Conservation (phyloP, 306 rosid genomes). For the Malus orientalis region DNA sequence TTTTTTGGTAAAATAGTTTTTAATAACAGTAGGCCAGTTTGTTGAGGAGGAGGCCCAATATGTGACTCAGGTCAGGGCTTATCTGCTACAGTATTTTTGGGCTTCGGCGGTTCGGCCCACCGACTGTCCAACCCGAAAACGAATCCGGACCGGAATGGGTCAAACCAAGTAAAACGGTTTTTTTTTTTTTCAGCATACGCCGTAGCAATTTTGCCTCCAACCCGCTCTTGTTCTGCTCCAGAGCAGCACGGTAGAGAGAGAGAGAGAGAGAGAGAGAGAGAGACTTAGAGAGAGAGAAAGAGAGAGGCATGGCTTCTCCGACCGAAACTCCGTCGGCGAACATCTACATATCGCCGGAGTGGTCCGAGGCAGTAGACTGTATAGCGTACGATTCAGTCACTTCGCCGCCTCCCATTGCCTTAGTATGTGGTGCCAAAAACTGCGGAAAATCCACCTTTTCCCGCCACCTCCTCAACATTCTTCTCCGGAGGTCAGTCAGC, state of each 20-base stretch:
- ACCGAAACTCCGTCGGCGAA: constrained; percentile 32
- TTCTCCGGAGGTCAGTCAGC: constrained; percentile 42
- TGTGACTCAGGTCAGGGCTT: not conserved
- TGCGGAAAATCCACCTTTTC: constrained; percentile 88
- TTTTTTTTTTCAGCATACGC: not conserved
- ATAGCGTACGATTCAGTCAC: constrained; percentile 32
- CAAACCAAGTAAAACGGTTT: not conserved
- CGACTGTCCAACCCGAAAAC: not conserved
- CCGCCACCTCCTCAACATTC: constrained; percentile 67
- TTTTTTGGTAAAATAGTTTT: too few species aligned
- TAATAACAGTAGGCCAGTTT: not conserved
- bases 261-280: constrained; percentile 16
- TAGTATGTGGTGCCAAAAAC: constrained; percentile 79
- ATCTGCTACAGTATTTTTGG: not conserved
- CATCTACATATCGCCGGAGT: constrained; percentile 53
- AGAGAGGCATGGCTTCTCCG: constrained; percentile 35
- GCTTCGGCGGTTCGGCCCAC: not conserved
- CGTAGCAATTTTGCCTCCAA: not conserved
- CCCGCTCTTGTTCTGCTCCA: not conserved
- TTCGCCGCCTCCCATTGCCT: constrained; percentile 45
- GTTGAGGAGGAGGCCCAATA: not conserved
- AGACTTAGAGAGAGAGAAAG: not conserved
- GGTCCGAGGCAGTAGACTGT: constrained; percentile 62
- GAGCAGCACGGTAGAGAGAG: not conserved
- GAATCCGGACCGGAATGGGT: not conserved